These are phyloP conservation scores for Fusarium liriodendri DNA, from an alignment of 2,329 filamentous ascomycete species.

Conservation along the genomic window DNA sequence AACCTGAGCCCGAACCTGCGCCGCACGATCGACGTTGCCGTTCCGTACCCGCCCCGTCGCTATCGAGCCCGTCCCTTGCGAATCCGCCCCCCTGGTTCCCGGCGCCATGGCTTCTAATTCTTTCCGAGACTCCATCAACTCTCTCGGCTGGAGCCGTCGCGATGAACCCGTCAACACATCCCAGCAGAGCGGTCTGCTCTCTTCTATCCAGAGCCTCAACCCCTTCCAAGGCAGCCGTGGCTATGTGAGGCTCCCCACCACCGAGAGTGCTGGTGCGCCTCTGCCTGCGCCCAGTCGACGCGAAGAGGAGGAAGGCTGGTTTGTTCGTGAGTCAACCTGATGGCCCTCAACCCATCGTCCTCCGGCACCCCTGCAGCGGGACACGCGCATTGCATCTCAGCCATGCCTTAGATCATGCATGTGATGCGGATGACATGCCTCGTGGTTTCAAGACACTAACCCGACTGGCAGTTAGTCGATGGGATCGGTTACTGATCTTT, in stretches of 20 bases:
- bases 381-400: constrained; percentile 58
- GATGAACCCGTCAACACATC: constrained; percentile 80
- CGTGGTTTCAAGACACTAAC: constrained; percentile 53
- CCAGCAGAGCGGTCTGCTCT: constrained; percentile 78
- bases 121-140: constrained; percentile 95
- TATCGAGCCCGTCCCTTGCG: constrained; percentile 30
- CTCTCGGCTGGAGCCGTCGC: constrained; percentile 91
- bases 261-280: constrained; percentile 84
- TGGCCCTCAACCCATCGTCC: constrained; percentile 37
- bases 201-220: constrained; percentile 85
- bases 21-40: constrained; percentile 44
- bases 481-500: constrained; percentile 95
- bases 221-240: constrained; percentile 83
- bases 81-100: constrained; percentile 33
- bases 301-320: constrained; percentile 96
- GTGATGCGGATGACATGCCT: constrained; percentile 57
- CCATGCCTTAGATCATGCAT: constrained; percentile 53
- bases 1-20: constrained; percentile 34
- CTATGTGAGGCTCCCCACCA: constrained; percentile 90
- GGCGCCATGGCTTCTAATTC: constrained; percentile 82
- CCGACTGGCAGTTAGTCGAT: constrained; percentile 82
- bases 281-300: constrained; percentile 85
- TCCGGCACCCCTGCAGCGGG: constrained; percentile 56
- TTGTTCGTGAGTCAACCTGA: constrained; percentile 80
- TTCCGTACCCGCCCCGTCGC: constrained; percentile 34